phyloP scores from a whole-genome alignment of 2,329 filamentous ascomycete species.

The Venturia aucupariae region DNA sequence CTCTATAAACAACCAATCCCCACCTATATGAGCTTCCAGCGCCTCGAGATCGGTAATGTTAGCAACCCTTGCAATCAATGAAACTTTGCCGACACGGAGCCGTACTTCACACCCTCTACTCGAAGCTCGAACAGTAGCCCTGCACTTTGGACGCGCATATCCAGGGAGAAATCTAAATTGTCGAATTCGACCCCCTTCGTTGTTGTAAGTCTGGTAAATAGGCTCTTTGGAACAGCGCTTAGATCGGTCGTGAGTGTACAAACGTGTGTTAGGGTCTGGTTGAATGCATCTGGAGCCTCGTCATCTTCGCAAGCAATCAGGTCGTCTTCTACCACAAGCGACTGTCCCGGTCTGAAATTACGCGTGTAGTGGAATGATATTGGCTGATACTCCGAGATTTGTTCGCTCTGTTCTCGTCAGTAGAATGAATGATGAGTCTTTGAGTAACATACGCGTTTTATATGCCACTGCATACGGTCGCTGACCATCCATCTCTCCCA shows the following conservation, averaged over 20 bases:
- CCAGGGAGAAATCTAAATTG: constrained; percentile 71
- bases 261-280: constrained; percentile 54
- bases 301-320: constrained; percentile 68
- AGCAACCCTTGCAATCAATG: constrained; percentile 37
- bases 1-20: no score
- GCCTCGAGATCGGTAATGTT: background rate
- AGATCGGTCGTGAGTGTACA: constrained; percentile 76
- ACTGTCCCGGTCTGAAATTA: constrained; percentile 72
- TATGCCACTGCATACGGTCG: constrained; percentile 80
- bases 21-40: no score
- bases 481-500: constrained; percentile 80
- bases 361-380: constrained; percentile 80
- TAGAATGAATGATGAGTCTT: background rate
- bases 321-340: constrained; percentile 69
- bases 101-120: constrained; percentile 69
- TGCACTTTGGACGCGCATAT: constrained; percentile 74
- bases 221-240: constrained; percentile 60
- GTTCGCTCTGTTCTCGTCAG: constrained; percentile 49
- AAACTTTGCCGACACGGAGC: constrained; percentile 69
- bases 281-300: constrained; percentile 46
- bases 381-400: constrained; percentile 62
- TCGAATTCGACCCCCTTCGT: constrained; percentile 74
- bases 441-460: constrained; percentile 51
- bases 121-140: constrained; percentile 69
- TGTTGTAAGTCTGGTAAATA: constrained; percentile 69